Base-by-base conservation (phyloP, 2,329 filamentous ascomycete species). In the Trichophyton benhamiae region DNA sequence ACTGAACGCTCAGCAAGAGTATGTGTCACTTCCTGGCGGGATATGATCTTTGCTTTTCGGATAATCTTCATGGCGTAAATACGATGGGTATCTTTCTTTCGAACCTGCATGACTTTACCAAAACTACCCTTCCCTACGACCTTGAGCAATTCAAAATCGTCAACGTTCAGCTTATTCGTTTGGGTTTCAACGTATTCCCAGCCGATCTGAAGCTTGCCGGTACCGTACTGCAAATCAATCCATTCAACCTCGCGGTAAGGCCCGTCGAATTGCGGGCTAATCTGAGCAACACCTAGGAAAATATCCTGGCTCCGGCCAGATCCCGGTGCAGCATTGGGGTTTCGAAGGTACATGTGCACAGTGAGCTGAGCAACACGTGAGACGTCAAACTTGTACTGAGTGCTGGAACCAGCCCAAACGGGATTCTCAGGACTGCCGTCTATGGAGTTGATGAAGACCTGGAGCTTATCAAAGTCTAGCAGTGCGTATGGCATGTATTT, bases 31-130 rank as follows among this genome's bases (percentile, higher is more conserved):
- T 99, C 94, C 58, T 94, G 97, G 63, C 94, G 85, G 38, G 92
- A 97, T 73, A 99, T 99, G 77, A 99, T 99, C 77, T 99, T 91
- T 62, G 92, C 91, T 78, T 99, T 99, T 71, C 92, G 90, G 70
- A 99, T 94, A n/a, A 92, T 97, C 82, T 99, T 99, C 70, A 99
- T 84, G 61, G 94, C 94, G 77, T 99, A 99, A 74, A 99, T 97
- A 70, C 94, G 91, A 72, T 86, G 87, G 38, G 94, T 99, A 78
- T 99, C 92, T 76, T 94, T 94, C 81, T 99, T 99, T 78, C 88
- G 84, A 59, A 99, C 94, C 78, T 97, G 92, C 91, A 97, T 97
- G 73, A 97, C 94, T 79, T 97, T 97, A 76, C 94, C 94, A 74
- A 97, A 97, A 76, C 91, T 96, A 66, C 94, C 94, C 77, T 96